Percentiles rank a stretch among this genome's conserved stretches.
Conservation (phyloP, 1,284 basidiomycete genomes). For the Pterula multifida region DNA sequence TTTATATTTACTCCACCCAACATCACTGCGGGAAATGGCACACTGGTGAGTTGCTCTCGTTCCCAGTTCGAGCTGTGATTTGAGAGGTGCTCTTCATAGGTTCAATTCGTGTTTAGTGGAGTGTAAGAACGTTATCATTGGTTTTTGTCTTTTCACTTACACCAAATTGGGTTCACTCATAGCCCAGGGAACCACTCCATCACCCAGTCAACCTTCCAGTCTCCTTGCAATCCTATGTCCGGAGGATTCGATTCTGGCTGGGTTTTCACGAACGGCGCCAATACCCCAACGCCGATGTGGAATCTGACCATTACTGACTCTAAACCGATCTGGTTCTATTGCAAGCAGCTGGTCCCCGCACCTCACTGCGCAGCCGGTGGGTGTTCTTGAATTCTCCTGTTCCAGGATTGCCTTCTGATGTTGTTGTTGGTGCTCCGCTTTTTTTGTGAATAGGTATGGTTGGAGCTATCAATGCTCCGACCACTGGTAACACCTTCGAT, state of each 20-base stretch:
- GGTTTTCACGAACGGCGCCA: constrained; percentile 17
- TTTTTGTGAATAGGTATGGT: constrained; percentile 22
- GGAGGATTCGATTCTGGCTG: constrained; percentile 42
- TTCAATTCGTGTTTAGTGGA: not conserved
- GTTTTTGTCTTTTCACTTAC: not conserved
- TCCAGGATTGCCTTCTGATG: too few species aligned
- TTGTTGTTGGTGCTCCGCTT: too few species aligned
- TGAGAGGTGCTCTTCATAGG: not conserved
- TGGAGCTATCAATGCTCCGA: constrained; percentile 43
- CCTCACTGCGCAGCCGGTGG: constrained; percentile 25
- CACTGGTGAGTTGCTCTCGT: constrained; percentile 22
- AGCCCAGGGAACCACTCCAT: constrained; percentile 39
- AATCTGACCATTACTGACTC: constrained; percentile 34
- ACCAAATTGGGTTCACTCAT: not conserved
- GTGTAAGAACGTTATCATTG: not conserved
- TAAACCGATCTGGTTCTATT: constrained; percentile 50
- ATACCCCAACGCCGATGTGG: constrained; percentile 21
- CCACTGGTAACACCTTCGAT: constrained; percentile 31
- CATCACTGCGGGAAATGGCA: constrained; percentile 30
- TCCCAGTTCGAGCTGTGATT: too few species aligned
- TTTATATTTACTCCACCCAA: constrained; percentile 33
- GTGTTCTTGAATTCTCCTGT: not conserved
- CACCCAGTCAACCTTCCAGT: constrained; percentile 35
- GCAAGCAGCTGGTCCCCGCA: constrained; percentile 32
- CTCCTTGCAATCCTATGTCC: constrained; percentile 29